Percentiles rank a stretch among this genome's conserved stretches.
Conservation (phyloP, 495 filamentous ascomycete species). For the Corynascus novoguineensis region DNA sequence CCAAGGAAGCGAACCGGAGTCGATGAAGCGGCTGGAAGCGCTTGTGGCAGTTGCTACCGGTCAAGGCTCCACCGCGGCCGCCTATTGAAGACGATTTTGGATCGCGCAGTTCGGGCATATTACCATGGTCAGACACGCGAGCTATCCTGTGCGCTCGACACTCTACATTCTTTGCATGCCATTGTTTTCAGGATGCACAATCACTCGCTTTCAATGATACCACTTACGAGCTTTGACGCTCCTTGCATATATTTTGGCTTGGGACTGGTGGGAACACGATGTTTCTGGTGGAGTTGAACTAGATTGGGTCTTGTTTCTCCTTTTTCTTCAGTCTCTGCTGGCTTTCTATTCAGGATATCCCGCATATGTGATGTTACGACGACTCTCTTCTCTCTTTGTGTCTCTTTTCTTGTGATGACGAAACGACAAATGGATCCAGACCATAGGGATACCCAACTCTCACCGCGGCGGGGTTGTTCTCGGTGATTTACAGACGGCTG, state of each 20-base stretch:
- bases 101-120: background rate
- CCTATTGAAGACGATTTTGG: constrained; percentile 30
- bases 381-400: constrained; percentile 10
- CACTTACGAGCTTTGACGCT: background rate
- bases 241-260: background rate
- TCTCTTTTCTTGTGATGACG: background rate
- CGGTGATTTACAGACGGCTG: background rate
- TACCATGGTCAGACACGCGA: too few relatives aligned
- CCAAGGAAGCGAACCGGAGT: constrained; percentile 25
- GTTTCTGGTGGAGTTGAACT: background rate
- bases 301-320: background rate
- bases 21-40: constrained; percentile 68
- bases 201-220: constrained; percentile 2
- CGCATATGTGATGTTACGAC: constrained; percentile 20
- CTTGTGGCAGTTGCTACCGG: constrained; percentile 87
- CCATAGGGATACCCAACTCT: constrained; percentile 5
- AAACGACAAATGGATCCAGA: background rate
- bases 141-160: too few relatives aligned
- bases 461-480: background rate
- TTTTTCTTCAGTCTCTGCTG: too few relatives aligned
- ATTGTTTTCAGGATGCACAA: background rate
- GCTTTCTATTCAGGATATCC: background rate
- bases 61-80: constrained; percentile 59
- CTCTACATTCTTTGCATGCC: constrained; percentile 14
- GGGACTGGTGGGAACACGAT: background rate